phyloP scores from a whole-genome alignment of 169 alveolate genomes.

The Cryptosporidium muris region DNA sequence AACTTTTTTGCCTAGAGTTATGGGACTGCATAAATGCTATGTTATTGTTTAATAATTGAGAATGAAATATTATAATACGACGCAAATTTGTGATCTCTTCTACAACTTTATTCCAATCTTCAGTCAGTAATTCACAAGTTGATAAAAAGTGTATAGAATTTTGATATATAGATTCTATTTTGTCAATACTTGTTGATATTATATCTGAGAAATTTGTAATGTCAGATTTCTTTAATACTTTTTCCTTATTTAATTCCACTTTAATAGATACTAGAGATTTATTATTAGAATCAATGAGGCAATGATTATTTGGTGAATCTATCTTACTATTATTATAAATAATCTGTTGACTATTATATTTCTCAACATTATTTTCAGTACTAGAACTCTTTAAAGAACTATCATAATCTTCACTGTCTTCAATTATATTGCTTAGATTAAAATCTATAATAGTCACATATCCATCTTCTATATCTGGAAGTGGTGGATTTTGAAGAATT shows the following conservation, averaged over 20 bases:
- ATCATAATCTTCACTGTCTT: too few species aligned
- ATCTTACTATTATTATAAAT: background rate
- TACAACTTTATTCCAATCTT: constrained; percentile 53
- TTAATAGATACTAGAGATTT: background rate
- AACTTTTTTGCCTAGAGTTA: constrained; percentile 1
- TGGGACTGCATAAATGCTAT: background rate
- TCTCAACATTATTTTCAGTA: too few species aligned
- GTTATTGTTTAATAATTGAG: constrained; percentile 26
- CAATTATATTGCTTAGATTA: background rate
- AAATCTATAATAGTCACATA: constrained; percentile 38
- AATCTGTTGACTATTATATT: too few species aligned
- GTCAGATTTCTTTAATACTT: too few species aligned
- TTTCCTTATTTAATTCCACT: background rate
- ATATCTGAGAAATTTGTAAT: constrained; percentile 38
- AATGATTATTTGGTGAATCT: background rate
- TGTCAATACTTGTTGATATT: constrained; percentile 11
- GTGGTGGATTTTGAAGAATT: constrained; percentile 46
- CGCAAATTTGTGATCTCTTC: constrained; percentile 62
- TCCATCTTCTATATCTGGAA: constrained; percentile 67
- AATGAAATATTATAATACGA: constrained; percentile 46
- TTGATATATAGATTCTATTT: constrained; percentile 28
- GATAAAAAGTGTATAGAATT: constrained; percentile 36
- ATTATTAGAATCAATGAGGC: background rate
- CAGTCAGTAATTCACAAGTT: constrained; percentile 29
- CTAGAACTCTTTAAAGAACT: too few species aligned